A percentile compares a stretch with the other conserved stretches of the same genome.
Conservation (phyloP, 148 eudicot genomes). For the Rhododendron griersonianum region DNA sequence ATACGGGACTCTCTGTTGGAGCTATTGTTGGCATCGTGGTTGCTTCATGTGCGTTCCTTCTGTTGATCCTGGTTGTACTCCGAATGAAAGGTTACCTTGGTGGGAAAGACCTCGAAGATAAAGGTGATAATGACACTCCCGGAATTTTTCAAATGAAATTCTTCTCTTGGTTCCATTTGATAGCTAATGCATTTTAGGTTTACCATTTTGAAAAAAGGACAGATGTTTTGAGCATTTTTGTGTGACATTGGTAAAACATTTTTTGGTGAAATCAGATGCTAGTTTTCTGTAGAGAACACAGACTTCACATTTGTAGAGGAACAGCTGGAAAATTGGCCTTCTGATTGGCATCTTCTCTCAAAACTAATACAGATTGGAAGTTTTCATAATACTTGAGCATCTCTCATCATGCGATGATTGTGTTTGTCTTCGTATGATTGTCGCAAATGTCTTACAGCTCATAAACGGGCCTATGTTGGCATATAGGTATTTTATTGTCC, state of each 20-base stretch:
- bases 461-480: not conserved
- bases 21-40: constrained; percentile 58
- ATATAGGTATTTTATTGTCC: not conserved
- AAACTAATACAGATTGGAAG: not conserved
- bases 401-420: not conserved
- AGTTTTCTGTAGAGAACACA: not conserved
- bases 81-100: constrained; percentile 44
- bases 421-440: not conserved
- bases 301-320: not conserved
- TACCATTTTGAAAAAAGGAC: not conserved
- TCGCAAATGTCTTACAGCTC: not conserved
- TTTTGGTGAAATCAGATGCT: not conserved
- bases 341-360: not conserved
- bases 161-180: not conserved
- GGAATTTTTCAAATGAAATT: not conserved
- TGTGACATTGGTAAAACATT: constrained; percentile 1
- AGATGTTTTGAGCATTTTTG: not conserved
- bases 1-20: constrained; percentile 54
- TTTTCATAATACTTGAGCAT: not conserved
- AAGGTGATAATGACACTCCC: constrained; percentile 23
- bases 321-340: not conserved
- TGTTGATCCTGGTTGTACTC: constrained; percentile 33
- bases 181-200: not conserved
- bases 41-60: constrained; percentile 34
- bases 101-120: constrained; percentile 39